These are phyloP conservation scores for Myrmaecium sp. DNA, from an alignment of 2,329 filamentous ascomycete species.

Conservation along the genomic window DNA sequence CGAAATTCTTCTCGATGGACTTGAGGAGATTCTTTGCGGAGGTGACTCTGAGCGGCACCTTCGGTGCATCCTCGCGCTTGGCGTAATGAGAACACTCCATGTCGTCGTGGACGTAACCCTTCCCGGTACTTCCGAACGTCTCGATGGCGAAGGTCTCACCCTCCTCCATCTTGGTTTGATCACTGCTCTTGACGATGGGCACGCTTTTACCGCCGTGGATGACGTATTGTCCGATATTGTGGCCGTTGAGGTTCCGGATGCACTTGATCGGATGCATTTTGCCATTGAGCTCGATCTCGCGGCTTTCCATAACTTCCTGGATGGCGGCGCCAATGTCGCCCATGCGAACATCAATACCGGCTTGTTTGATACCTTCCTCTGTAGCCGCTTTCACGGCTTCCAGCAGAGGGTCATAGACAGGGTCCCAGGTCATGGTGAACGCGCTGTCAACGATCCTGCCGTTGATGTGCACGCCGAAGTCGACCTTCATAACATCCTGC, in stretches of 20 bases:
- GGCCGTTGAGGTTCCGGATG: slow-evolving; percentile 75
- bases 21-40: slow-evolving; percentile 75
- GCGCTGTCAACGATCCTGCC: slow-evolving; percentile 56
- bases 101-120: slow-evolving; percentile 74
- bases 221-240: slow-evolving; percentile 75
- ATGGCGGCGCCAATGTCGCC: slow-evolving; percentile 70
- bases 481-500: slow-evolving; percentile 56
- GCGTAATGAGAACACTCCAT: slow-evolving; percentile 82
- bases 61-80: slow-evolving; percentile 52
- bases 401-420: slow-evolving; percentile 50
- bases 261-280: slow-evolving; percentile 65
- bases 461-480: slow-evolving; percentile 56
- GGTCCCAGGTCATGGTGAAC: slow-evolving; percentile 52
- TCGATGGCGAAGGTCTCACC: slow-evolving; percentile 91
- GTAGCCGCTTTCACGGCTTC: slow-evolving; percentile 51
- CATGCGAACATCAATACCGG: slow-evolving; percentile 81
- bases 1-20: slow-evolving; percentile 92
- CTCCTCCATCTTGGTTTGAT: slow-evolving; percentile 95
- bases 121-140: slow-evolving; percentile 87
- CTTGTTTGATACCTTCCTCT: slow-evolving; percentile 64
- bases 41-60: slow-evolving; percentile 57
- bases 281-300: slow-evolving; percentile 71
- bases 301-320: slow-evolving; percentile 86
- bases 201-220: slow-evolving; percentile 91
- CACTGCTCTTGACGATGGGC: slow-evolving; percentile 76